These are phyloP conservation scores for Flaveria sonorensis DNA, from an alignment of 129 eudicot species.

Conservation along the genomic window DNA sequence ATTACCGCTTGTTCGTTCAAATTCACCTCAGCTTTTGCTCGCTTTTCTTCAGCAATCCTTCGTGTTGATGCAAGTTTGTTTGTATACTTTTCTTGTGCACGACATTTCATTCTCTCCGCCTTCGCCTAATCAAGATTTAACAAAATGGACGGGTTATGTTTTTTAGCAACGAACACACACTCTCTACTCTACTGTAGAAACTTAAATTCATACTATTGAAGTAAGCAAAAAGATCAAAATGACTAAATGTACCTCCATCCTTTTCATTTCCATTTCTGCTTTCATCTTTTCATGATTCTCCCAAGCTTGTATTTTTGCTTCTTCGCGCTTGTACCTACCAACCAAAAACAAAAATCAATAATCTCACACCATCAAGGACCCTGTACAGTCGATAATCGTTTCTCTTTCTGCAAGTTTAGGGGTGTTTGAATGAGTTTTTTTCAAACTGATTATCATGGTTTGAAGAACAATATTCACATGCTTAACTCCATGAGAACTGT, in stretches of 20 bases:
- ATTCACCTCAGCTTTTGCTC: constrained; percentile 83
- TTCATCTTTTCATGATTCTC: constrained; percentile 91
- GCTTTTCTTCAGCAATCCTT: constrained; percentile 86
- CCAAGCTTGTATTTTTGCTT: constrained; percentile 95
- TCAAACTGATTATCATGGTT: not conserved
- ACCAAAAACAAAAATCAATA: not conserved
- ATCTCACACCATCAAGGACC: not conserved
- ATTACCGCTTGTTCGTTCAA: constrained; percentile 73
- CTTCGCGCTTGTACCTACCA: constrained; percentile 82
- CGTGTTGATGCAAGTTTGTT: constrained; percentile 75
- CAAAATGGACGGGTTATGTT: not conserved
- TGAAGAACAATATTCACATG: too few relatives aligned
- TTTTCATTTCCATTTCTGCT: constrained; percentile 94
- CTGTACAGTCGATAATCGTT: not conserved
- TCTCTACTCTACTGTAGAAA: too few relatives aligned
- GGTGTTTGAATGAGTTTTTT: not conserved
- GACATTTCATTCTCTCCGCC: constrained; percentile 79
- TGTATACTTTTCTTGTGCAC: constrained; percentile 78
- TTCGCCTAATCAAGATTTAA: constrained; percentile 56
- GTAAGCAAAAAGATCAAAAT: constrained; percentile 11
- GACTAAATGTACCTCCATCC: constrained; percentile 61
- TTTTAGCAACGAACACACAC: too few relatives aligned
- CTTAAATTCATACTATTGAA: too few relatives aligned
- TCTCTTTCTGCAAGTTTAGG: not conserved
- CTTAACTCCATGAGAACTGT: too few relatives aligned